Conservation (phyloP, 108 stramenopile species). For the Cyclotella kingstonii region DNA sequence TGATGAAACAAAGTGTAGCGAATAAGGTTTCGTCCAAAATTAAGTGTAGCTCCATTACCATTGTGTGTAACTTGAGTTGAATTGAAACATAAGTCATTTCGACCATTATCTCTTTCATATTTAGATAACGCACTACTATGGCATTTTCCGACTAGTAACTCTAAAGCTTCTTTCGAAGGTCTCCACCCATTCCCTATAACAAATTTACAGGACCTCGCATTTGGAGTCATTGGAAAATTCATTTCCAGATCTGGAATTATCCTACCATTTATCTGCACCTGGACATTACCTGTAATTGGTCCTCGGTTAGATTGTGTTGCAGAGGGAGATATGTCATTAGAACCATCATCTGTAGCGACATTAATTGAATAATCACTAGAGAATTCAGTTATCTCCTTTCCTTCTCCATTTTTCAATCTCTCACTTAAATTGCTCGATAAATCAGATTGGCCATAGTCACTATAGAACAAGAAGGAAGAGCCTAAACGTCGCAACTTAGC, state of each 20-base stretch:
- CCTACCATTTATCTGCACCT: conserved; percentile 4
- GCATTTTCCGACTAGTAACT: conserved; percentile 2
- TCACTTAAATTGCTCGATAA: too few relatives aligned
- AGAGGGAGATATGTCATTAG: not conserved
- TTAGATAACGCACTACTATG: too few relatives aligned
- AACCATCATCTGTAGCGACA: not conserved
- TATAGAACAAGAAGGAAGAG: not conserved
- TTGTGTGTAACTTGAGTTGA: too few relatives aligned
- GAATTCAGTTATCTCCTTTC: not conserved
- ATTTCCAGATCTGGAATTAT: conserved; percentile 31
- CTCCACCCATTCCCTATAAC: conserved; percentile 30
- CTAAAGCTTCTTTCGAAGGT: conserved; percentile 19
- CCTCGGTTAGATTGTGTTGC: not conserved
- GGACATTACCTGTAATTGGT: conserved; percentile 14
- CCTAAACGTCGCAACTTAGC: conserved; percentile 1
- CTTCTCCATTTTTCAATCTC: not conserved
- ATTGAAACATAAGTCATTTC: too few relatives aligned
- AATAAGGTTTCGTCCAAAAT: conserved; percentile 37
- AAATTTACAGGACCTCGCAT: conserved; percentile 24
- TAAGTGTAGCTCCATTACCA: conserved; percentile 9
- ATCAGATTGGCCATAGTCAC: not conserved
- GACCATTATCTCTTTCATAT: too few relatives aligned
- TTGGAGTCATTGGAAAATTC: conserved; percentile 13
- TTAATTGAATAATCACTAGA: not conserved
- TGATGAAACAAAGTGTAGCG: conserved; percentile 23